Conservation (phyloP, 345 rosid species). For the Gossypium bickii region DNA sequence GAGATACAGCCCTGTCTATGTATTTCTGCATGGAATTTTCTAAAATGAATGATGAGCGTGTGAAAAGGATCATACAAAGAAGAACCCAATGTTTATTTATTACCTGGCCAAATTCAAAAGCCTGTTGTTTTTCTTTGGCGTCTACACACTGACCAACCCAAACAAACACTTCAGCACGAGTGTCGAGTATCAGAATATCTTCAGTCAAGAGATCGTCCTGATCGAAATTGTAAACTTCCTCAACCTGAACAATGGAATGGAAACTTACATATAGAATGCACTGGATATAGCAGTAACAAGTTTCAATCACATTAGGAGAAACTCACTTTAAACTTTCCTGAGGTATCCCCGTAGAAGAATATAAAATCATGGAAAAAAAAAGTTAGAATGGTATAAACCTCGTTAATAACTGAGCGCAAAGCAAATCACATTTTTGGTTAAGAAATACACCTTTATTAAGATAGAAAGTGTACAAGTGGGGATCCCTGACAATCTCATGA, state of each 20-base stretch:
- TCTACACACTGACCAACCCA: conserved; percentile 95
- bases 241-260: conserved; percentile 52
- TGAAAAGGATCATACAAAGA: conserved; percentile 5
- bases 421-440: conserved; percentile 10
- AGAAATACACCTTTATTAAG: conserved; percentile 56
- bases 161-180: conserved; percentile 90
- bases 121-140: conserved; percentile 76
- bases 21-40: conserved; percentile 58
- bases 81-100: conserved; percentile 5
- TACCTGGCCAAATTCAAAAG: conserved; percentile 93
- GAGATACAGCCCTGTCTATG: conserved; percentile 64
- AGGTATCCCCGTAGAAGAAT: conserved; percentile 23
- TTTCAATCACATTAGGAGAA: conserved; percentile 19
- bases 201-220: conserved; percentile 97
- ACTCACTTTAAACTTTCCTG: conserved; percentile 97
- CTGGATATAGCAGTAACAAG: conserved; percentile 12
- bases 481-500: conserved; percentile 67
- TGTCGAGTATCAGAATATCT: conserved; percentile 85
- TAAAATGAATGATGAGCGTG: conserved; percentile 15
- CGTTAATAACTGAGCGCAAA: conserved; percentile 14
- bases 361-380: conserved; percentile 25
- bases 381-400: conserved; percentile 33
- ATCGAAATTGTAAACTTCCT: conserved; percentile 85
- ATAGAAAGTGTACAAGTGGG: conserved; percentile 71
- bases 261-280: conserved; percentile 19